phyloP scores from a whole-genome alignment of 2,329 filamentous ascomycete species.

The Apiospora rasikravindrae region DNA sequence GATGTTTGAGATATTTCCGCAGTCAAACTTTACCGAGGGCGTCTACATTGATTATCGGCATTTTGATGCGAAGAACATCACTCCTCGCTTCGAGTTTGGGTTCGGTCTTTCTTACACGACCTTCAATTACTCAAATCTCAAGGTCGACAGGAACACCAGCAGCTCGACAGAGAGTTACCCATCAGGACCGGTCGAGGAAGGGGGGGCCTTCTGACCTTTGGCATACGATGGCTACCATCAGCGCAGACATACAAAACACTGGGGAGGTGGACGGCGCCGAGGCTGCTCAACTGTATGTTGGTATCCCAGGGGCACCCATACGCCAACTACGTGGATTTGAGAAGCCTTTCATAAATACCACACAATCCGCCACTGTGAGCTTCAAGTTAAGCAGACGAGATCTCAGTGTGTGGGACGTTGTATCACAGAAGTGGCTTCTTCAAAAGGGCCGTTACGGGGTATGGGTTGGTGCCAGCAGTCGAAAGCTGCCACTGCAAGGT shows the following conservation, averaged over 20 bases:
- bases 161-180: conserved; percentile 42
- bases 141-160: conserved; percentile 38
- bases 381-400: conserved; percentile 67
- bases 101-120: conserved; percentile 62
- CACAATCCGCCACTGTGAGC: conserved; percentile 48
- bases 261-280: conserved; percentile 50
- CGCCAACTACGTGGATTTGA: conserved; percentile 71
- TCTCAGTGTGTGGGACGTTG: conserved; percentile 69
- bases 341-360: conserved; percentile 58
- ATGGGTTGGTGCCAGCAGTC: conserved; percentile 54
- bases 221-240: conserved; percentile 49
- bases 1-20: conserved; percentile 55
- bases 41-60: conserved; percentile 60
- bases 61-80: conserved; percentile 55
- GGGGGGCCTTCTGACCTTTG: conserved; percentile 53
- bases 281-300: conserved; percentile 55
- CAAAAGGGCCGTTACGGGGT: conserved; percentile 50
- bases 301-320: conserved; percentile 52
- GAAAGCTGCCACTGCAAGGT: conserved; percentile 48
- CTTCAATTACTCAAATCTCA: conserved; percentile 53
- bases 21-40: conserved; percentile 58
- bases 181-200: conserved; percentile 45
- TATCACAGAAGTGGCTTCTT: conserved; percentile 64
- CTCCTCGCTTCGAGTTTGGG: conserved; percentile 60
- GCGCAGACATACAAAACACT: conserved; percentile 47